Base-by-base conservation (phyloP, 768 basidiomycete genomes). In the Candolleomyces eurysporus region DNA sequence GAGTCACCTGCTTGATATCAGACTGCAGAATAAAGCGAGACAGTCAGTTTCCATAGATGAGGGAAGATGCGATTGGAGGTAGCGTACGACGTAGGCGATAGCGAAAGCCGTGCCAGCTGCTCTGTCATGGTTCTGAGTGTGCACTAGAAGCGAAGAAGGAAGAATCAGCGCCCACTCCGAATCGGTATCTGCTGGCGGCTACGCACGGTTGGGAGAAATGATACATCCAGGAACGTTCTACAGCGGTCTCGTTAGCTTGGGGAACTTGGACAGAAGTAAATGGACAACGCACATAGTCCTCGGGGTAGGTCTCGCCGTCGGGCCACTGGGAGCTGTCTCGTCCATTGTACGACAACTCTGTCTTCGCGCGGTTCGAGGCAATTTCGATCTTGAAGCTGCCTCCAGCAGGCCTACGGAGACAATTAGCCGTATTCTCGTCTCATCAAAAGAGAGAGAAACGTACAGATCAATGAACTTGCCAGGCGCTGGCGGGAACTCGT, bases 41-140 rank as follows among this genome's bases (percentile, higher is more conserved):
- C 36, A 36, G 36, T 36, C 11, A 32, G 22, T 17, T 30, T 54
- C 36, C 26, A 19, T 31, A 45, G 32, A 26, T 26, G 31, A 45
- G 22, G 31, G n/a, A 64, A n/a, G 7, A 31, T 49, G 31, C 26
- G 52, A 48, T 46, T 32, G 39, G 21, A 17, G 19, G 11, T 22
- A 57, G 55, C 70, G 22, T 50, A 82, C 82, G 54, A 76, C 66
- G 64, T 85, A 85, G 17, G 83, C 77, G 59, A 85, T 85, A 16
- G 82, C 83, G 61, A 85, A 83, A 6, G 80, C 83, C 40, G 82
- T 82, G 2, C 84, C 84, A 50, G 84, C 81, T 48, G 82, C 82
- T 71, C 73, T 79, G 7, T 78, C 71, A 58, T 80, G 70, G 63
- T 84, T 83, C 62, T 82, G 81, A 3, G 82, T 75, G 66, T 85